These are phyloP conservation scores for Akanthomyces lecanii DNA, from an alignment of 2,329 filamentous ascomycete genomes.

Conservation along the genomic window DNA sequence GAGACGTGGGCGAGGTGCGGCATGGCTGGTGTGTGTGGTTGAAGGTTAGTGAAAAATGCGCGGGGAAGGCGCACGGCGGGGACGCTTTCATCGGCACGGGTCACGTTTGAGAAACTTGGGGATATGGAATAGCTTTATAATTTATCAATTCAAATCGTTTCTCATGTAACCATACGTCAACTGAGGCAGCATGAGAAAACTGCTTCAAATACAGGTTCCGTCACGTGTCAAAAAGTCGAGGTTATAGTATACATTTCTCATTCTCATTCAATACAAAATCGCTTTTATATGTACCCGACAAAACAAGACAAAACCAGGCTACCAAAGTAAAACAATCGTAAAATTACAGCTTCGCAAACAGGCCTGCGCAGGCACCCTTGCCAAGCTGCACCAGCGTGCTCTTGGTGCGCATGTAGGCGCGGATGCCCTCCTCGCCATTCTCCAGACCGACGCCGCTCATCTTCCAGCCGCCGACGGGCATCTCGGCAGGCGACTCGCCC, in stretches of 20 bases:
- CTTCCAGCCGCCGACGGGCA: conserved; percentile 92
- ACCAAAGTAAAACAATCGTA: background rate
- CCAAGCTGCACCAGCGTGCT: conserved; percentile 83
- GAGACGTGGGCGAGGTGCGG: conserved; percentile 19
- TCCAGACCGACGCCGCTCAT: conserved; percentile 82
- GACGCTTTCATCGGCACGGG: background rate
- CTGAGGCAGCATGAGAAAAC: background rate
- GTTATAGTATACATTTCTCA: conserved; percentile 2
- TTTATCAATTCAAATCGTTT: background rate
- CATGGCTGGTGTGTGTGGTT: conserved; percentile 2
- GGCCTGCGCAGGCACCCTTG: conserved; percentile 54
- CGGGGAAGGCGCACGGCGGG: background rate
- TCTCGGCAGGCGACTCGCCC: conserved; percentile 89
- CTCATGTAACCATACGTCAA: background rate
- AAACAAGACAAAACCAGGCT: background rate
- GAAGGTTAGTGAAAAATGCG: background rate
- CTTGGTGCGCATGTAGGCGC: conserved; percentile 81
- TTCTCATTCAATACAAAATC: background rate
- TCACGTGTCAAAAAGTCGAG: too few relatives aligned
- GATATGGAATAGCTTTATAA: too few relatives aligned
- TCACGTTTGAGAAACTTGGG: background rate
- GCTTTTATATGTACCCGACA: conserved; percentile 7
- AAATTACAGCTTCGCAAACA: conserved; percentile 64
- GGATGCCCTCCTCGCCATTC: conserved; percentile 75
- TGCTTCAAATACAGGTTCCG: too few relatives aligned